These are phyloP conservation scores for Fagus sylvatica DNA, from an alignment of 306 rosid species.

Conservation along the genomic window DNA sequence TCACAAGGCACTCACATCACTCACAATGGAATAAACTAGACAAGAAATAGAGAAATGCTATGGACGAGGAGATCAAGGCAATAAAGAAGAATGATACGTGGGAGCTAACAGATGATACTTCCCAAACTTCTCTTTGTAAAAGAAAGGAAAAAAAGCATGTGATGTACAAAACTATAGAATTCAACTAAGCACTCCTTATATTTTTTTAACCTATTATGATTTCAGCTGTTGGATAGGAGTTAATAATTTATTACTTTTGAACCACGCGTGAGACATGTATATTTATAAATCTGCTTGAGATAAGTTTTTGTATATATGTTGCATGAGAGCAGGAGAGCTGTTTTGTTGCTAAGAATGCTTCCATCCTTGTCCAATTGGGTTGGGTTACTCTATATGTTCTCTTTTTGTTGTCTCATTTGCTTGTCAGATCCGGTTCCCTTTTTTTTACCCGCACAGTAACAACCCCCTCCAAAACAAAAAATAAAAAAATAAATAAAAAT, in stretches of 20 bases:
- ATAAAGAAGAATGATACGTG: too few relatives aligned
- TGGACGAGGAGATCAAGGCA: too few relatives aligned
- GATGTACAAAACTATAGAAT: background rate
- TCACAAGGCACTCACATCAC: too few relatives aligned
- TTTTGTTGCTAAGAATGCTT: background rate
- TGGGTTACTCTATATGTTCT: constrained; percentile 2
- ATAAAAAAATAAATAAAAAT: too few relatives aligned
- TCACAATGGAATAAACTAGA: too few relatives aligned
- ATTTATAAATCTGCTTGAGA: background rate
- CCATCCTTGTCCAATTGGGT: background rate
- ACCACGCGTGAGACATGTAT: background rate
- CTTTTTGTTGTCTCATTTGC: constrained; percentile 4
- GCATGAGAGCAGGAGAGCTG: constrained; percentile 3
- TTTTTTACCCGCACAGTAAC: too few relatives aligned
- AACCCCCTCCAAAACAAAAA: too few relatives aligned
- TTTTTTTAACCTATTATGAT: background rate
- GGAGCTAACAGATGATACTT: too few relatives aligned
- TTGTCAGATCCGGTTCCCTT: background rate
- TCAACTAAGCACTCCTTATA: too few relatives aligned
- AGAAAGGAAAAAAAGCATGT: background rate
- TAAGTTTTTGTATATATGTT: background rate
- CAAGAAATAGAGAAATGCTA: too few relatives aligned
- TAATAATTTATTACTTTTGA: background rate
- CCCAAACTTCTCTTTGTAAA: too few relatives aligned
- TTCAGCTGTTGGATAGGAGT: background rate